Evolutionary conservation across 371 early-diverging fungal species (phyloP).

Genomic region (Chytridium lagenaria): DNA sequence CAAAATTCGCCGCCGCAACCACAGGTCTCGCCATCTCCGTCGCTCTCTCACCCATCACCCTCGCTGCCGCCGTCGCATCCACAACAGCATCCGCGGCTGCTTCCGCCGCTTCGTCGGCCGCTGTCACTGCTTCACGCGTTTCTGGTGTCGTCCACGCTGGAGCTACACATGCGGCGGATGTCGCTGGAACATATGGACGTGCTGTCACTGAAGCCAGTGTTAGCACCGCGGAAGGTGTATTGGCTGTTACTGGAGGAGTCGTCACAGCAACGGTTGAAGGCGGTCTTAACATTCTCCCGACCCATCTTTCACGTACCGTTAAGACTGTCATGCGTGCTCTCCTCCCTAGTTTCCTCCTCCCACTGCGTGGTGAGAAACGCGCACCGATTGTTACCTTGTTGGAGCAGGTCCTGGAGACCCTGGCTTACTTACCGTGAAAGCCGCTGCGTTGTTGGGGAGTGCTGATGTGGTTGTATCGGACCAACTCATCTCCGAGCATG

Average conservation of each 20-base stretch:
- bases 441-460: conserved; percentile 61
- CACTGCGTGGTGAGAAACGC: neutral
- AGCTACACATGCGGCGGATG: conserved; percentile 3
- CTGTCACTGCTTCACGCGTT: neutral
- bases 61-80: conserved; percentile 1
- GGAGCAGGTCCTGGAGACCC: conserved; percentile 92
- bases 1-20: conserved; percentile 1
- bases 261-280: conserved; percentile 8
- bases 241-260: neutral
- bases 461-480: conserved; percentile 87
- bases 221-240: neutral
- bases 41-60: neutral
- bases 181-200: neutral
- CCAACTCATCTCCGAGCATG: conserved; percentile 71
- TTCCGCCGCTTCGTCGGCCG: neutral
- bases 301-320: neutral
- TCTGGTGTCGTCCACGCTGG: neutral
- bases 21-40: conserved; percentile 8
- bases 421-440: conserved; percentile 77
- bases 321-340: neutral
- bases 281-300: neutral
- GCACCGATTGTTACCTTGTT: conserved; percentile 66
- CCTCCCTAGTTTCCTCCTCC: conserved; percentile 10
- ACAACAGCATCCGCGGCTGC: neutral
- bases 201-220: neutral